Evolutionary conservation across 768 basidiomycete genomes (phyloP).

Genomic region (Rhodocollybia butyracea): DNA sequence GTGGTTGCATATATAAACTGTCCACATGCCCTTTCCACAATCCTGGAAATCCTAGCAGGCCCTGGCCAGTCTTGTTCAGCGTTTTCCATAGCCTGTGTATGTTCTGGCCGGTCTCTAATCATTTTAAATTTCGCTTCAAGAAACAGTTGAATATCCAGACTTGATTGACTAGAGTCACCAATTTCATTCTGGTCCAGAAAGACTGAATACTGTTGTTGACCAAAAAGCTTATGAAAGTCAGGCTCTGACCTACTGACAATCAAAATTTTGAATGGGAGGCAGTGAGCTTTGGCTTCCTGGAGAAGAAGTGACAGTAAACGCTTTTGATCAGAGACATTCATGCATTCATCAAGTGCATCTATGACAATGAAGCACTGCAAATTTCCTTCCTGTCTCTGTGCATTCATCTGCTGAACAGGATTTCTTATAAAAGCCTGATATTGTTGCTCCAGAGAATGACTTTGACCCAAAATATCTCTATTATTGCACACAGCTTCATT

Average conservation of each 20-base stretch:
- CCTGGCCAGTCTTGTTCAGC: neutral
- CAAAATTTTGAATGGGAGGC: slow-evolving; percentile 23
- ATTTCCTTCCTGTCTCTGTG: neutral
- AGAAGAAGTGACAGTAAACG: slow-evolving; percentile 24
- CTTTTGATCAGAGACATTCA: slow-evolving; percentile 17
- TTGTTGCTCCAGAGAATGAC: slow-evolving; percentile 13
- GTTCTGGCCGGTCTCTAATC: neutral
- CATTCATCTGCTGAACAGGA: slow-evolving; percentile 17
- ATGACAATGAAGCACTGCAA: slow-evolving; percentile 28
- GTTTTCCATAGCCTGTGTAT: neutral
- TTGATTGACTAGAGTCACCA: neutral
- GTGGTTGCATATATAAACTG: neutral
- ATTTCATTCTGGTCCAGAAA: neutral
- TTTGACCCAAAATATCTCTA: too few species aligned
- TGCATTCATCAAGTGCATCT: slow-evolving; percentile 33
- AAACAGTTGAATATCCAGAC: neutral
- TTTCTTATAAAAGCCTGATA: slow-evolving; percentile 30
- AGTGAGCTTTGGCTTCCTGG: slow-evolving; percentile 9
- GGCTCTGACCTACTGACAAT: slow-evolving; percentile 28
- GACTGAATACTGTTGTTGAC: neutral
- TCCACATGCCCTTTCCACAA: neutral
- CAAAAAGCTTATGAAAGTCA: slow-evolving; percentile 19
- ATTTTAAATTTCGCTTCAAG: neutral
- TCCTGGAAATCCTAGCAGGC: neutral
- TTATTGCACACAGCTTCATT: neutral